Percentiles rank a stretch among this genome's conserved stretches.
phyloP scores from a whole-genome alignment of 163 green algal genomes.

The Trebouxia gelatinosa region DNA sequence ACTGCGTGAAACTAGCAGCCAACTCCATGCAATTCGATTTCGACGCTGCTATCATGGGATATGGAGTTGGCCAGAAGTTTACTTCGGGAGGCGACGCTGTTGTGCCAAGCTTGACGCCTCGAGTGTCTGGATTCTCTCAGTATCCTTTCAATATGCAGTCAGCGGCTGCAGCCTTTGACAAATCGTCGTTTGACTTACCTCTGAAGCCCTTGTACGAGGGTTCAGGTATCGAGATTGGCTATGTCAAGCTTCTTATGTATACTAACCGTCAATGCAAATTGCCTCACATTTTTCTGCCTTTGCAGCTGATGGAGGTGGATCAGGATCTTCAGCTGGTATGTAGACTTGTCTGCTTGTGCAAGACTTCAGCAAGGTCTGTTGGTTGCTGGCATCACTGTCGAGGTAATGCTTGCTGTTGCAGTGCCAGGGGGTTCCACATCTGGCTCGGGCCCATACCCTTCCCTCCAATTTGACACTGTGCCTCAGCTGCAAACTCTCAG shows the following conservation, averaged over 20 bases:
- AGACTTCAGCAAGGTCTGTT: no score
- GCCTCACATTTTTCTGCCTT: no score
- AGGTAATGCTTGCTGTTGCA: constrained; percentile 6
- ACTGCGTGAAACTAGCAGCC: no score
- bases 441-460: neutral
- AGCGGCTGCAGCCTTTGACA: neutral
- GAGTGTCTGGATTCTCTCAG: constrained; percentile 7
- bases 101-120: constrained; percentile 10
- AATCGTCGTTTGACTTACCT: constrained; percentile 8
- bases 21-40: constrained; percentile 27
- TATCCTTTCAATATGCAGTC: constrained; percentile 24
- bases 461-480: neutral
- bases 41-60: constrained; percentile 23
- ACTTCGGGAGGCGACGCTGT: constrained; percentile 22
- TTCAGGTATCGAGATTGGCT: no score
- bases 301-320: no score
- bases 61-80: constrained; percentile 1
- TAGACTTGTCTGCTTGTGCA: no score
- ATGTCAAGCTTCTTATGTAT: no score
- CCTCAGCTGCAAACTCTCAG: neutral
- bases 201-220: constrained; percentile 23
- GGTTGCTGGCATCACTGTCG: no score
- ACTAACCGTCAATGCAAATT: no score
- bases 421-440: neutral
- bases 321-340: no score